Base-by-base conservation (phyloP, 306 rosid species). In the Spatholobus suberectus region DNA sequence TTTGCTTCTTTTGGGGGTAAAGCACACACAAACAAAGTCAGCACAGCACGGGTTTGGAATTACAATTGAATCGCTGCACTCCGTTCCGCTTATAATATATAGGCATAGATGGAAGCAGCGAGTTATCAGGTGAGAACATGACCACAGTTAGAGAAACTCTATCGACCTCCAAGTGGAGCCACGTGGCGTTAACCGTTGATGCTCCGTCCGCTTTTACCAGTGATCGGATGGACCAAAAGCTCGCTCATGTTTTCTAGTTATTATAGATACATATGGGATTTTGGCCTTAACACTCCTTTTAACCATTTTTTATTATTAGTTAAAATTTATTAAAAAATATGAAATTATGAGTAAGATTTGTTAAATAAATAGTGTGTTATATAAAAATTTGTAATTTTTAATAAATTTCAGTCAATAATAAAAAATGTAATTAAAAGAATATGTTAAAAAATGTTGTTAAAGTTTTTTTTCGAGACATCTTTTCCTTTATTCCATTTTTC, bases 1-100 rank as follows among this genome's bases (percentile, higher is more conserved):
- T 76, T 72, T 52, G 80, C 66, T 84, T 61, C 34, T 46, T 55
- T 79, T 32, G 71, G 71, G 52, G 70, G 81, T 73, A 79, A 73
- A 57, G 65, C 51, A 5, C 59, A 43, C 70, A 23, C 52, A 29
- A 62, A 57, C 37, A 23, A 55, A 68, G 79, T 81, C 87, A 38
- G 74, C 78, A 44, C 6, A 10, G 5, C 5, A 15, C 18, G 10
- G 18, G 32, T 59, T 77, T 47, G 51, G 78, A 83, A 69, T 83
- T 47, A 44, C 69, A 77, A 77, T 41, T 3, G 23, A 38, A 47
- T 1, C 32, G 11, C 11, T 51, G 6, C 57, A 8, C 66, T 52
- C 1, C 0, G 63, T 8, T 47, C 0, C 24, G 14, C n/a, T 40
- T 65, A 47, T 73, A 84, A n/a, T n/a, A n/a, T 72, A 78, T 72